Conservation (phyloP, 2,329 filamentous ascomycete genomes). For the Pseudogymnoascus sp. region DNA sequence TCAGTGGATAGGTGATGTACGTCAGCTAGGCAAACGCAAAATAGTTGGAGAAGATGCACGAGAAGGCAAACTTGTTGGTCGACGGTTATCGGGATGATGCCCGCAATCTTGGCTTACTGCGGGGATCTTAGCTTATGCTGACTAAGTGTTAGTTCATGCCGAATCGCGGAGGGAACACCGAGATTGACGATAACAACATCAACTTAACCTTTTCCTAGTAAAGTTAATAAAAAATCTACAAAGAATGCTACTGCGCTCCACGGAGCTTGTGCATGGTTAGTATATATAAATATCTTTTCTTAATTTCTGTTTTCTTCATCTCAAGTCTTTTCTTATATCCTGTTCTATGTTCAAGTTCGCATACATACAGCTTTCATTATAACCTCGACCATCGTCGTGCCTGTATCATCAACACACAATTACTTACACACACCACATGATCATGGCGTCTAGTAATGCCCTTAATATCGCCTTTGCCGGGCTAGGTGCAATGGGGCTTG, state of each 20-base stretch:
- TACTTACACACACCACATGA: neutral
- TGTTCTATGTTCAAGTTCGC: neutral
- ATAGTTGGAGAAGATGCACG: neutral
- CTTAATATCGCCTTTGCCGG: slow-evolving; percentile 57
- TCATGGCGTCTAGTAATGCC: slow-evolving; percentile 28
- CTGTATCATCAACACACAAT: neutral
- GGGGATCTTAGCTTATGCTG: neutral
- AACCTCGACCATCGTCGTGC: neutral
- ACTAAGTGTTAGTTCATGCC: neutral
- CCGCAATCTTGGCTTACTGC: neutral
- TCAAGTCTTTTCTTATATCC: neutral
- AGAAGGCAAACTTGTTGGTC: neutral
- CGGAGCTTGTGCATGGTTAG: neutral
- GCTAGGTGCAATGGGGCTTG: slow-evolving; percentile 74
- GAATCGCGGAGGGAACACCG: neutral
- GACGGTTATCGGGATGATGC: neutral
- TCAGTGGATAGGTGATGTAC: neutral
- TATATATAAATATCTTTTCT: neutral
- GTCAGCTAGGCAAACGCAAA: neutral
- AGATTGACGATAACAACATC: neutral
- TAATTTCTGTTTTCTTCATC: neutral
- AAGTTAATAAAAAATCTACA: neutral
- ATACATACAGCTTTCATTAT: neutral
- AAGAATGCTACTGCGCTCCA: neutral
- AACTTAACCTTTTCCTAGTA: neutral